These are phyloP conservation scores for Ilyonectria mors-panacis DNA, from an alignment of 2,329 filamentous ascomycete species.

Conservation along the genomic window DNA sequence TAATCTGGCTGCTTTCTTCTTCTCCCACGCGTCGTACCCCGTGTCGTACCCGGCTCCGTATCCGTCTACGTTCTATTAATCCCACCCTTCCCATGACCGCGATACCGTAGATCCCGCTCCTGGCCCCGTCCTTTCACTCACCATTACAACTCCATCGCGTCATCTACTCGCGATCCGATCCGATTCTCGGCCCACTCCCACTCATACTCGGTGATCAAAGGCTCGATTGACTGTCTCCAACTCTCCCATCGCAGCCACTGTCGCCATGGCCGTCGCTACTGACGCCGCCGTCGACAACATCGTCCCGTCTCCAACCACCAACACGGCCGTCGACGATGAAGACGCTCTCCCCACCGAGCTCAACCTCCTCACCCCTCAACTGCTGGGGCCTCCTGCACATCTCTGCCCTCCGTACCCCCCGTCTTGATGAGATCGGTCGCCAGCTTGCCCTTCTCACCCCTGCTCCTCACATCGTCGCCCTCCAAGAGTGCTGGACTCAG, in stretches of 20 bases:
- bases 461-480: constrained; percentile 86
- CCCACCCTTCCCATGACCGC: not conserved
- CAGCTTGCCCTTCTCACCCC: constrained; percentile 79
- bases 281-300: constrained; percentile 36
- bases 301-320: constrained; percentile 40
- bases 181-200: constrained; percentile 9
- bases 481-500: constrained; percentile 96
- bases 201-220: not conserved
- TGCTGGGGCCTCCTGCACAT: constrained; percentile 97
- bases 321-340: constrained; percentile 41
- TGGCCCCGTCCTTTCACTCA: not conserved
- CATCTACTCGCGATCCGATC: constrained; percentile 2
- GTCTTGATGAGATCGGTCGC: constrained; percentile 86
- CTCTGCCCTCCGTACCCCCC: constrained; percentile 81
- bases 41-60: not conserved
- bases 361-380: constrained; percentile 87
- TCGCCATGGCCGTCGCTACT: constrained; percentile 42
- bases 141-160: constrained; percentile 2
- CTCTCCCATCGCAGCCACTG: constrained; percentile 10
- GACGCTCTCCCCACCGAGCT: constrained; percentile 69
- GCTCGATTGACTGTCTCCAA: not conserved
- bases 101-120: not conserved
- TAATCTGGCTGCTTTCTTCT: not conserved
- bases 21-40: not conserved
- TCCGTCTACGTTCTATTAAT: not conserved